A percentile compares a stretch with the other conserved stretches of the same genome.
These are phyloP conservation scores for Macroventuria anomochaeta DNA, from an alignment of 2,329 filamentous ascomycete genomes.

Conservation along the genomic window DNA sequence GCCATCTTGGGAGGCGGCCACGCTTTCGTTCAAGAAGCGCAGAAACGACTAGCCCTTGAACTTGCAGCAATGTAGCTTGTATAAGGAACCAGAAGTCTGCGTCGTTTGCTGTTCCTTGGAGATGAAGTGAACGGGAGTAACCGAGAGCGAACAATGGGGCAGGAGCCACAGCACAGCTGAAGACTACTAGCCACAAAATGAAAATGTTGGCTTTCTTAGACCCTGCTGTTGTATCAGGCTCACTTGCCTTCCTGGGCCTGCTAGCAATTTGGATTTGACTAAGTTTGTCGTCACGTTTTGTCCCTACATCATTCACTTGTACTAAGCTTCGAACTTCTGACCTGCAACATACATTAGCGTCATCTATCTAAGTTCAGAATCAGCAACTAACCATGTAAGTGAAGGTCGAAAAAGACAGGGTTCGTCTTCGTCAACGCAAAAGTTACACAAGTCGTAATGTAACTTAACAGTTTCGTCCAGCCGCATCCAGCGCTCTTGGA, in stretches of 20 bases:
- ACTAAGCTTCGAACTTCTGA: not conserved
- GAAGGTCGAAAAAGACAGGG: not conserved
- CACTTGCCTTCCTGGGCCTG: constrained; percentile 3
- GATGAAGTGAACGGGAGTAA: not conserved
- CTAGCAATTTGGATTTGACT: constrained; percentile 1
- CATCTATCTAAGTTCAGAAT: not conserved
- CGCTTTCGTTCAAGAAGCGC: not conserved
- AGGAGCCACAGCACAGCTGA: not conserved
- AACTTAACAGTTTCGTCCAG: not conserved
- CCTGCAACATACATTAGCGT: not conserved
- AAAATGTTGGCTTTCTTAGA: not conserved
- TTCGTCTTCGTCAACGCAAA: not conserved
- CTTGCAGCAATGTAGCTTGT: not conserved
- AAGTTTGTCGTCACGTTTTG: constrained; percentile 3
- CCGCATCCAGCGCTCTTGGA: constrained; percentile 2
- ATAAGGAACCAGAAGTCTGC: constrained; percentile 8
- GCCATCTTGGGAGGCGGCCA: not conserved
- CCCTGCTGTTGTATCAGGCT: constrained; percentile 1
- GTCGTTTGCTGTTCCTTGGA: constrained; percentile 2
- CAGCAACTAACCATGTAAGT: constrained; percentile 2
- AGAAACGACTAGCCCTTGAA: not conserved
- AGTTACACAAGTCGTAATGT: not conserved
- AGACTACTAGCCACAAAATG: constrained; percentile 2
- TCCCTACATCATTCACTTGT: not conserved
- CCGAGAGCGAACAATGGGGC: constrained; percentile 3